Evolutionary conservation across 202 grass and related monocot genomes (phyloP), one percentile per base, ranked within the genome.

Genomic region (Schoenoplectus tabernaemontani): DNA sequence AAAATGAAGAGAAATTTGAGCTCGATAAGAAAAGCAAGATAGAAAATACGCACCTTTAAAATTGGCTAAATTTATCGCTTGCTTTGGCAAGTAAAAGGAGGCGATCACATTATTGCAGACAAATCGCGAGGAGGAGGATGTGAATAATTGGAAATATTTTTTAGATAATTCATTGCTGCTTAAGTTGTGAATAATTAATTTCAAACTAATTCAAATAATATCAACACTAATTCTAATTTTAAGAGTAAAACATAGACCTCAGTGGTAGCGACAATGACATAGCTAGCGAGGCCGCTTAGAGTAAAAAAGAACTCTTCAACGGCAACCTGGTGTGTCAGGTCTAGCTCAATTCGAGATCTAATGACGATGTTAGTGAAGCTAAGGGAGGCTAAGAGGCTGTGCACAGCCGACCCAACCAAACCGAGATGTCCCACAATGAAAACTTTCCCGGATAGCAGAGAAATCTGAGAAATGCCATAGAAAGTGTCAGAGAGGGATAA

Each of bases 301-400:
- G 37, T n/a, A n/a, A 70, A 78, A 78, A 97, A 97, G 85, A 97
- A 97, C 54, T 83, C 84, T 23, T 89, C 87, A 34, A 93, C 89
- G 12, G 82, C 85, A 43, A 83, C 9, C 85, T 91, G 91, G 60
- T 79, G 88, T 46, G 91, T 82, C 11, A 97, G 93, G 77, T 97
- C 91, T 3, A 93, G 91, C 75, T 97, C 88, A 0, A 82, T 13
- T n/a, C 78, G 93, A 42, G 87, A 88, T 86, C 82, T 83, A 54
- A 87, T 62, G 0, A 91, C 46, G 75, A 97, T 22, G 79, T 90
- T 84, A 70, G 88, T 88, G 93, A 97, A 97, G n/a, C 90, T 88
- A 3, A 93, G 83, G 12, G 85, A 1, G 4, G 59, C 4, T 12
- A 97, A 81, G 65, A 83, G 85, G 34, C 87, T 88, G 59, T 87